Conservation (phyloP, 2,329 filamentous ascomycete species). For the Paraphoma sp. region DNA sequence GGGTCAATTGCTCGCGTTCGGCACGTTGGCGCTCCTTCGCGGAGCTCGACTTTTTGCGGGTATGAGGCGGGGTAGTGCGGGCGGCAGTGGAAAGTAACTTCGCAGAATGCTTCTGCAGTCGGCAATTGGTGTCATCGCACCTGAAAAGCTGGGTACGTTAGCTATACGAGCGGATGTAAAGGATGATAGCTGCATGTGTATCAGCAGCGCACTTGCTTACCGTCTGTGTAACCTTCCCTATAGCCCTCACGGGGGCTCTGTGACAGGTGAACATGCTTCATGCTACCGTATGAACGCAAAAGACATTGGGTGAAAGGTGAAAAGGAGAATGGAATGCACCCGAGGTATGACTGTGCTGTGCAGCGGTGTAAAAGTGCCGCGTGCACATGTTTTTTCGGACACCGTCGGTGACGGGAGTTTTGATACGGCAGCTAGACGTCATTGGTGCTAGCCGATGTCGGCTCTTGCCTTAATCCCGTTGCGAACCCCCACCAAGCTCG, state of each 20-base stretch:
- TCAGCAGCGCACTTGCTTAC: constrained; percentile 15
- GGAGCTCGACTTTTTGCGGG: constrained; percentile 31
- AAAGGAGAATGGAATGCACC: constrained; percentile 5
- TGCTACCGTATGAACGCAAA: constrained; percentile 30
- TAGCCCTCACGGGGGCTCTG: constrained; percentile 44
- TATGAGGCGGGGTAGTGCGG: constrained; percentile 13
- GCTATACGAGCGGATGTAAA: not conserved
- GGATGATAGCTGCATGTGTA: constrained; percentile 8
- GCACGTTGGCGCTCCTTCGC: constrained; percentile 46
- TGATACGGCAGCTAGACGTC: constrained; percentile 13
- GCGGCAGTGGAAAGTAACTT: constrained; percentile 18
- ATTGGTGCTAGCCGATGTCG: constrained; percentile 25
- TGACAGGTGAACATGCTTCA: constrained; percentile 48
- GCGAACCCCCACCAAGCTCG: not conserved
- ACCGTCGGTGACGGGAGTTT: not conserved
- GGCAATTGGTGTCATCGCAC: constrained; percentile 26
- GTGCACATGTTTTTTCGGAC: constrained; percentile 1
- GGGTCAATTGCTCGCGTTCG: constrained; percentile 46
- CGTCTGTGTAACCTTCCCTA: constrained; percentile 32
- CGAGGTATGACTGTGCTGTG: not conserved
- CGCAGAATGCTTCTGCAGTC: constrained; percentile 3
- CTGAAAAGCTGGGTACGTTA: constrained; percentile 26
- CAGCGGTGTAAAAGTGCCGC: constrained; percentile 10
- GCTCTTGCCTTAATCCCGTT: constrained; percentile 9
- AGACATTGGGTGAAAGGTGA: constrained; percentile 15